Base-by-base conservation (phyloP, 805 yeast species). In the Zygoascus bituminiphila region DNA sequence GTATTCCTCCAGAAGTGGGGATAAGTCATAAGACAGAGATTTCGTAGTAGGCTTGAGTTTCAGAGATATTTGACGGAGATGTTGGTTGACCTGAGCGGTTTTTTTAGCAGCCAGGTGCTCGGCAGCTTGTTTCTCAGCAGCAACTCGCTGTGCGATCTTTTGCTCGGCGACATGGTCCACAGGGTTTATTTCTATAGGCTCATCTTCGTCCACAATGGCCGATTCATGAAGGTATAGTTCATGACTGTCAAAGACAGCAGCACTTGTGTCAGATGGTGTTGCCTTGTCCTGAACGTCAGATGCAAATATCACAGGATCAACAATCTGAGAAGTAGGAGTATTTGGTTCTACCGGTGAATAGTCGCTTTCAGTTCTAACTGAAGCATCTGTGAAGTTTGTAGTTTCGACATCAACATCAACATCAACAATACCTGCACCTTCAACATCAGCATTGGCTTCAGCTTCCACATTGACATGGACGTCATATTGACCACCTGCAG, bases 1-100 rank as follows among this genome's bases (percentile, higher is more conserved):
- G 48, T 62, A 65, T 4, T 58, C 57, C 33, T 62, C 60, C 9
- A 65, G 48, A 10, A 62, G 51, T 14, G 33, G 35, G 12, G 25
- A 22, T 8, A 41, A 14, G 17, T 36, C 39, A 8, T 36, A 36
- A 12, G n/a, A 4, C n/a, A 15, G 15, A 17, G 39, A 36, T 4
- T 17, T 17, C 14, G 39, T n/a, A 9, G 39, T 36, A 17, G 20
- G 39, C 5, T 5, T 12, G 3, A 36, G 22, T 17, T 15, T 17
- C 39, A n/a, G 14, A 2, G 39, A 36, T 4, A 36, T 4, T 14
- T 36, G 21, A 9, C 39, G 39, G 2, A 36, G 39, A 12, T 19
- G 39, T 17, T 15, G 17, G 31, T 31, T 22, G 40, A 22, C 23
- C 38, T 15, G 38, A 20, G 25, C 23, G 15, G 15, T 19, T 5